phyloP scores from a whole-genome alignment of 345 rosid species.

The Gynandropsis gynandra region DNA sequence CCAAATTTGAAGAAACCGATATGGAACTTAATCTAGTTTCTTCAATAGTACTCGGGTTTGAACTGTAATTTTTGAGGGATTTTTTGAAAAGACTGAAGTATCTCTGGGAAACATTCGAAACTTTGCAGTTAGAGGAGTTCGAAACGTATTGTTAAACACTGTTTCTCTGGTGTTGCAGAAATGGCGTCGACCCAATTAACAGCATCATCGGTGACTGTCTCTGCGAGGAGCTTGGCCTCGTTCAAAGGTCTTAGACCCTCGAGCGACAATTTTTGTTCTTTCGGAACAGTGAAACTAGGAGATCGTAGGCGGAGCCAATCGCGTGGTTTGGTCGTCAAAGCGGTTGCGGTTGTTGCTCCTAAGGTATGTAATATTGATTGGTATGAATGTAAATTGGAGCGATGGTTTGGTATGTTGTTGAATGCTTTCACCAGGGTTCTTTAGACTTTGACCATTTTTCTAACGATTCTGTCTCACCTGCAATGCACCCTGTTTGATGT shows the following conservation, averaged over 20 bases:
- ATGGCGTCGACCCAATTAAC: constrained; percentile 71
- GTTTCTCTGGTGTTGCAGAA: constrained; percentile 11
- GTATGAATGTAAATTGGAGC: not conserved
- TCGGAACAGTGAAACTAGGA: constrained; percentile 31
- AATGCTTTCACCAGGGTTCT: too few relatives aligned
- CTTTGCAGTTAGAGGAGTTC: too few relatives aligned
- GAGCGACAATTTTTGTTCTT: constrained; percentile 41
- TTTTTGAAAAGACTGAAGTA: too few relatives aligned
- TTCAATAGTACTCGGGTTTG: constrained; percentile 8
- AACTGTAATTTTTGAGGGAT: too few relatives aligned
- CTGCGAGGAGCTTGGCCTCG: constrained; percentile 45
- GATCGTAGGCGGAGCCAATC: constrained; percentile 27
- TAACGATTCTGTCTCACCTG: too few relatives aligned
- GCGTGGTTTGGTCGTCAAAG: constrained; percentile 56
- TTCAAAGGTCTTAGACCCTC: constrained; percentile 66
- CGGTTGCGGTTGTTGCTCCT: constrained; percentile 83
- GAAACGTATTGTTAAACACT: too few relatives aligned
- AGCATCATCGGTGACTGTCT: constrained; percentile 44
- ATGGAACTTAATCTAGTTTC: not conserved
- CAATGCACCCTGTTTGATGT: too few relatives aligned
- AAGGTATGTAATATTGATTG: constrained; percentile 56
- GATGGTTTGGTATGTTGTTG: not conserved
- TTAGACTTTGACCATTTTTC: too few relatives aligned
- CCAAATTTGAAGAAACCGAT: constrained; percentile 14
- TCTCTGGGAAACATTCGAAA: too few relatives aligned